Evolutionary conservation across 129 eudicot species (phyloP).

Genomic region (Helichrysum umbraculigerum): DNA sequence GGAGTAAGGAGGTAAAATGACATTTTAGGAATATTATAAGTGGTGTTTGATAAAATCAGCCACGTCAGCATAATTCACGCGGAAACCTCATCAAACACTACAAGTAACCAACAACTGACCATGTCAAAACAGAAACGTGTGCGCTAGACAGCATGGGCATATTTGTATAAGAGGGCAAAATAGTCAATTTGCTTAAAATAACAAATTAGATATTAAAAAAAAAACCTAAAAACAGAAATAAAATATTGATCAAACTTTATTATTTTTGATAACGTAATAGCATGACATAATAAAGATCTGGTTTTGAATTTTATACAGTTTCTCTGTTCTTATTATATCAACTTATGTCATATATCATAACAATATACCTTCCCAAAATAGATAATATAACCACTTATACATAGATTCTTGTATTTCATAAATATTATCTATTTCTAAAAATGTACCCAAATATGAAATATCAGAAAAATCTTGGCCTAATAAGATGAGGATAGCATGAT

Average conservation of each 20-base stretch:
- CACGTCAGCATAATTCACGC: constrained; percentile 37
- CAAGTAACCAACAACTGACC: constrained; percentile 33
- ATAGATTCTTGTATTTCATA: neutral
- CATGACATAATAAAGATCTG: constrained; percentile 13
- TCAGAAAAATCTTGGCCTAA: neutral
- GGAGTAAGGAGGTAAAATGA: constrained; percentile 15
- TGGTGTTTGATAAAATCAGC: constrained; percentile 21
- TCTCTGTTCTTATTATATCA: neutral
- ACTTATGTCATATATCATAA: neutral
- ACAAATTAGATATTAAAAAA: neutral
- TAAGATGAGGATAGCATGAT: neutral
- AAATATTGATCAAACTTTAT: neutral
- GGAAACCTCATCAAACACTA: constrained; percentile 25
- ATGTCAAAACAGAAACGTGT: constrained; percentile 39
- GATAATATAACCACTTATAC: neutral
- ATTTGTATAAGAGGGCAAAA: constrained; percentile 24
- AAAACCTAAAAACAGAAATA: neutral
- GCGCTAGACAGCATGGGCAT: constrained; percentile 22
- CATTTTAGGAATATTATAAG: neutral
- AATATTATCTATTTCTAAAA: neutral
- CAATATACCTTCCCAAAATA: neutral
- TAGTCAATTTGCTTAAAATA: constrained; percentile 11
- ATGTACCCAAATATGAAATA: neutral
- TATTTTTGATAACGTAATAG: neutral
- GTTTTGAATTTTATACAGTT: neutral